phyloP scores from a whole-genome alignment of 176 grass and related monocot genomes.

The Ensete glaucum region DNA sequence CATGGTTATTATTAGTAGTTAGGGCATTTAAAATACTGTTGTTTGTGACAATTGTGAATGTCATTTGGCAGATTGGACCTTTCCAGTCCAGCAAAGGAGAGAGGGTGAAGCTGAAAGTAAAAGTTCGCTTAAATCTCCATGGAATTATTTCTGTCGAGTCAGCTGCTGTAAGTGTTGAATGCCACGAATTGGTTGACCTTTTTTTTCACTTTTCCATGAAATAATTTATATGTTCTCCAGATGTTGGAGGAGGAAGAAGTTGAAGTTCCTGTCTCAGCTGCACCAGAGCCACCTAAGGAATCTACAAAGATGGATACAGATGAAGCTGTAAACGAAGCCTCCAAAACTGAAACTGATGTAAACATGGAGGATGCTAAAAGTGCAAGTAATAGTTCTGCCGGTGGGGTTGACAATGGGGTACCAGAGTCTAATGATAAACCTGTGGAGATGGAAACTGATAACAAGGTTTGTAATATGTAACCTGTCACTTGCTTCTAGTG shows the following conservation, averaged over 20 bases:
- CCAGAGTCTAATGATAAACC: conserved; percentile 49
- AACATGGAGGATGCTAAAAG: conserved; percentile 3
- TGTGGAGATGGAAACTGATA: conserved; percentile 83
- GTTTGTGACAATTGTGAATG: conserved; percentile 1
- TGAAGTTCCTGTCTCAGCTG: conserved; percentile 50
- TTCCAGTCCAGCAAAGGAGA: conserved; percentile 60
- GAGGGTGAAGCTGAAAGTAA: conserved; percentile 64
- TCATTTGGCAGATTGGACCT: conserved; percentile 54
- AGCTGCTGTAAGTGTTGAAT: conserved; percentile 42
- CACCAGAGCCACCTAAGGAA: conserved; percentile 39
- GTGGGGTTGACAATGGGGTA: conserved; percentile 54
- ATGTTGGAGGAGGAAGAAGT: conserved; percentile 85
- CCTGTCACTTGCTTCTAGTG: not conserved
- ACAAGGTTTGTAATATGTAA: conserved; percentile 45
- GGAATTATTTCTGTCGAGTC: conserved; percentile 56
- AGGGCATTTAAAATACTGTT: not conserved
- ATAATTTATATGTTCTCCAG: conserved; percentile 23
- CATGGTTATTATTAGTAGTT: too few species aligned
- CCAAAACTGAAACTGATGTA: conserved; percentile 14
- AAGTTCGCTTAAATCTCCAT: conserved; percentile 68
- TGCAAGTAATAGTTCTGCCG: not conserved
- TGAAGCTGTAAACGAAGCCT: conserved; percentile 32
- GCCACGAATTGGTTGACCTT: not conserved
- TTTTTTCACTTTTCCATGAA: not conserved
- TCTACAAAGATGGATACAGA: conserved; percentile 64